Base-by-base conservation (phyloP, 768 basidiomycete species). In the Leucosporidium yakuticum region DNA sequence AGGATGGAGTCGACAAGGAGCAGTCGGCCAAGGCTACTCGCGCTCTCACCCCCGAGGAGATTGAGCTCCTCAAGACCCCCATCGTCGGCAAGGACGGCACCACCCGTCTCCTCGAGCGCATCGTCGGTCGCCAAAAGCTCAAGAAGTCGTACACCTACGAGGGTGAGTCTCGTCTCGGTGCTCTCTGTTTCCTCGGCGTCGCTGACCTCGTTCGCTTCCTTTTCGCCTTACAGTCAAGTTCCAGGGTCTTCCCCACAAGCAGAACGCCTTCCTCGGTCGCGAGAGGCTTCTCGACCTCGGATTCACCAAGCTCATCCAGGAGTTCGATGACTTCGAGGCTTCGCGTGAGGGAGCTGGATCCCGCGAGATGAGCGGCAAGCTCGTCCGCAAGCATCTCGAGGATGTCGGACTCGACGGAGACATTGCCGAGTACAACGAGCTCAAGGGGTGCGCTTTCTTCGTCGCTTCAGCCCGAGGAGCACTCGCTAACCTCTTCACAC, bases 391-490 rank as follows among this genome's bases (percentile, higher is more conserved):
- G 79, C 91, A 94, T 74, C 81, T 98, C 56, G 92, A 96, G 79
- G 93, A 93, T 73, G 91, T 98, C 73, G 95, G 94, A 47, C 83
- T 98, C 49, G 91, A 97, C 80, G 94, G 94, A 53, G 91, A 97
- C 81, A 97, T 97, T 68, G 94, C 94, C 17, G 91, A 96, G 79
- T 97, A 98, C 80, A 95, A 96, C 76, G 94, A 98, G 80, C 93
- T 97, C 76, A 85, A 86, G 47, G 94, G 95, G 57, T 59, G 32
- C 31, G 57, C 20, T 44, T 14, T 4, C 27, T 59, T 59, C 57
- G 4, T 44, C 11, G 3, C n/a, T 36, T 57, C 5, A n/a, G 57
- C 27, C 39, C 11, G 14, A 23, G 19, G 31, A 56, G 55, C n/a
- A 32, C 4, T 11, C 23, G 23, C 36, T 44, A n/a, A 44, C 57